These are phyloP conservation scores for Boechera retrofracta DNA, from an alignment of 345 rosid genomes.

Conservation along the genomic window DNA sequence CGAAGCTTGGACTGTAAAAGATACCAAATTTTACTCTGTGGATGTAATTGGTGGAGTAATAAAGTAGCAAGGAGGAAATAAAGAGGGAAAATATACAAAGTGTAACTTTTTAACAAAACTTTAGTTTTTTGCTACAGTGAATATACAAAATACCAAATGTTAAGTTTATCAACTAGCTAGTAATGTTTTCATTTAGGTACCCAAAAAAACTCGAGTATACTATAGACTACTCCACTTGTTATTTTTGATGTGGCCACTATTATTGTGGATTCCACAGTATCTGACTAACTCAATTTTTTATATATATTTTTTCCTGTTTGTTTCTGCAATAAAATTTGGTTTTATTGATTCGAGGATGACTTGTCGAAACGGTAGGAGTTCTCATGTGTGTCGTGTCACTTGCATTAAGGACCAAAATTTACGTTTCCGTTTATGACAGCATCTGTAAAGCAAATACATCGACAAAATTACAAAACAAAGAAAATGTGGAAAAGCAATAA, in stretches of 20 bases:
- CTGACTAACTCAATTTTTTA: conserved; percentile 17
- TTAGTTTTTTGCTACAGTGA: neutral
- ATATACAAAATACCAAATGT: neutral
- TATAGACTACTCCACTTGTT: conserved; percentile 5
- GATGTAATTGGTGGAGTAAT: neutral
- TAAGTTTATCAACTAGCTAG: neutral
- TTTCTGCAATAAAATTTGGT: neutral
- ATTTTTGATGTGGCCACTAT: conserved; percentile 34
- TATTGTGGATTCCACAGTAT: conserved; percentile 14
- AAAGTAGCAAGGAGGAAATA: neutral
- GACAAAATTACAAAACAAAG: conserved; percentile 27
- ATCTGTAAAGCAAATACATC: conserved; percentile 34
- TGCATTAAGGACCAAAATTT: conserved; percentile 14
- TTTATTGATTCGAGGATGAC: neutral
- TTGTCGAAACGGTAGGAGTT: neutral
- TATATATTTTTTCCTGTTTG: neutral
- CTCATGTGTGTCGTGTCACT: conserved; percentile 30
- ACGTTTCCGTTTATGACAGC: conserved; percentile 2
- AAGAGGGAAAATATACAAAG: neutral
- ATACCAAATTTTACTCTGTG: neutral
- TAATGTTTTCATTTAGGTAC: neutral
- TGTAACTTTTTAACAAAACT: neutral
- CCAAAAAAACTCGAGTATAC: neutral
- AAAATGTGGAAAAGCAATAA: neutral
- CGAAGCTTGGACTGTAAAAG: neutral